Evolutionary conservation across 257 asterid genomes (phyloP), one percentile per base, ranked within the genome.

Genomic region (Ophiorrhiza pumila): DNA sequence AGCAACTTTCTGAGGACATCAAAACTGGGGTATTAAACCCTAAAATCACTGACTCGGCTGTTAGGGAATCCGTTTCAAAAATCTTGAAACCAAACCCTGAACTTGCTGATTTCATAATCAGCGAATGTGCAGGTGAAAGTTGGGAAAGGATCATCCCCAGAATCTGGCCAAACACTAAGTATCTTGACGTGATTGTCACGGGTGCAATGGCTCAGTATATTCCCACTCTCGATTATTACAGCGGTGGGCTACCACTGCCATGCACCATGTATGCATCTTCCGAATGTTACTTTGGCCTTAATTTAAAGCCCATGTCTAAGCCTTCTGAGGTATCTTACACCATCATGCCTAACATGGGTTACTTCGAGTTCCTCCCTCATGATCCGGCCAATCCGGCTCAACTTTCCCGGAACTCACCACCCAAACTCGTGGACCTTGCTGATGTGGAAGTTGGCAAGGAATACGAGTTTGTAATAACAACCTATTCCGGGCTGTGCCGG

Each of bases 171-270:
- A 89, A 86, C 37, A 83, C 96, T 0, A 88, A 87, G 71, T 90
- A 88, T 60, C 84, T 92, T 10, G 98, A 92, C 42, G 98, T 90
- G 47, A 87, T 92, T 27, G 98, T 88, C 17, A 92, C 96, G 0
- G 96, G 98, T 0, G 96, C 98, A 5, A 92, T 92, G 97, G 96
- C 96, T 1, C 97, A 90, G 71, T 92, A 92, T n/a, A 92, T 92
- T 3, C 96, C 95, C 0, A 82, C 85, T 1, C 87, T 92, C 9
- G 92, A 92, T 80, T 87, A 81, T 74, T 92, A 90, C 65, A 92
- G 98, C 49, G 96, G 96, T 2, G 80, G 91, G 7, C 71, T 92
- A 27, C 98, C 96, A 1, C 78, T 80, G 8, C 80, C 93, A 4
- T 90, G 96, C 71, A 90, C 96, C 4, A 88, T 90, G 96, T 92